Evolutionary conservation across 2,329 filamentous ascomycete species (phyloP).

Genomic region (Pestalotiopsis sp.): DNA sequence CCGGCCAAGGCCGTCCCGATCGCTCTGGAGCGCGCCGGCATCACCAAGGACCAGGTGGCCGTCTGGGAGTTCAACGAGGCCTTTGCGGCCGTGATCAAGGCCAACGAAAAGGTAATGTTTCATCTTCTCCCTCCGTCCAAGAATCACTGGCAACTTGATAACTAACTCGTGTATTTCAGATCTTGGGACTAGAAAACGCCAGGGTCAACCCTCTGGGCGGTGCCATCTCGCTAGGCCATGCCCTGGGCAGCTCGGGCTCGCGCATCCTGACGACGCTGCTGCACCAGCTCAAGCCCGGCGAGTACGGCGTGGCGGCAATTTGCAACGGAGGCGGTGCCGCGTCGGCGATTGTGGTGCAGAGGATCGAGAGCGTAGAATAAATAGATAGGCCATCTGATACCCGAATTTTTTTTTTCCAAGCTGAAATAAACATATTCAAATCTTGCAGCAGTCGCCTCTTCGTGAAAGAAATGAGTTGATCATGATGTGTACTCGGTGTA

Average conservation of each 20-base stretch:
- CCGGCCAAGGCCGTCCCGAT: constrained; percentile 91
- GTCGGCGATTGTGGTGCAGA: constrained; percentile 88
- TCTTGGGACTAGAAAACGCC: constrained; percentile 77
- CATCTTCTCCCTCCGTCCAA: background rate
- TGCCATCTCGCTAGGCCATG: constrained; percentile 90
- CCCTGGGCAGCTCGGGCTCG: constrained; percentile 89
- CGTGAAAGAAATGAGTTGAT: background rate
- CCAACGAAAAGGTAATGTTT: constrained; percentile 79
- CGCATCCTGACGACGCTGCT: constrained; percentile 88
- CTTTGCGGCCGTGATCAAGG: constrained; percentile 93
- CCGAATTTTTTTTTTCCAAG: background rate
- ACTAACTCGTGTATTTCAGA: constrained; percentile 47
- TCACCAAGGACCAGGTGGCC: constrained; percentile 88
- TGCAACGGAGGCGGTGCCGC: constrained; percentile 96
- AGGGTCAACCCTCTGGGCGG: constrained; percentile 88
- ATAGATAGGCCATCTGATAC: constrained; percentile 14
- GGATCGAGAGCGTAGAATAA: constrained; percentile 62
- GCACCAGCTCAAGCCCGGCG: constrained; percentile 87
- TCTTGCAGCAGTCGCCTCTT: background rate
- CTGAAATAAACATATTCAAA: background rate
- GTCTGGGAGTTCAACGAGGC: constrained; percentile 99
- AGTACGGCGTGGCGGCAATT: constrained; percentile 94
- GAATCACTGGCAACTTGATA: constrained; percentile 1
- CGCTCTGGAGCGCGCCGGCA: constrained; percentile 84
- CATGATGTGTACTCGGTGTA: background rate